Base-by-base conservation (phyloP, 768 basidiomycete genomes). In the Mycena metata region DNA sequence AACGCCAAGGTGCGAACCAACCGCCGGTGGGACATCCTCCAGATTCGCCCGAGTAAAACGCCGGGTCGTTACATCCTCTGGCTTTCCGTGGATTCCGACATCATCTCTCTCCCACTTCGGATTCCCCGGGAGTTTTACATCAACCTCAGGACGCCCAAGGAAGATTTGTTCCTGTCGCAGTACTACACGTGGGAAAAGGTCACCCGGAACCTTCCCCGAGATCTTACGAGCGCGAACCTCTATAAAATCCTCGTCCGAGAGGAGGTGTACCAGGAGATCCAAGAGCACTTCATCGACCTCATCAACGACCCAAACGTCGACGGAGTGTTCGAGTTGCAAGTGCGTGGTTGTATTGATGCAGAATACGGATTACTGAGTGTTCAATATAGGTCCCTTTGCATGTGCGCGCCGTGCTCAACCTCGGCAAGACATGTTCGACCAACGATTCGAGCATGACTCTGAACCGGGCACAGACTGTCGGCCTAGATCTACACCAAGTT, bases 281-380 rank as follows among this genome's bases (percentile, higher is more conserved):
- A 95, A 72, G 92, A 95, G 63, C 95, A 98, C 76, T 98, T 99
- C 75, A 91, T 95, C 19, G 91, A 96, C 76, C 84, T 99, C 56
- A 94, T 89, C 66, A 98, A 98, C 75, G 94, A 96, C 74, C 94
- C 96, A 0, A 95, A 94, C 75, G 95, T 98, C 11, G 96, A 98
- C 73, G 96, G 95, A 1, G 93, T 98, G 5, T 99, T 91, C 74
- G 98, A 99, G 80, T 85, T 91, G 21, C 96, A 99, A 86, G 95
- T 96, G 70, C 47, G 83, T 71, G 15, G 16, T 64, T 10, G 21
- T 43, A 52, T 35, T 41, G 39, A 30, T 39, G 39, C 60, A 2
- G 41, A 42, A 24, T 23, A 55, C 46, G 50, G 21, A 39, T 59
- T 59, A 59, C 49, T 57, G n/a, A 58, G 47, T 63, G 62, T 42